Evolutionary conservation across 805 yeast genomes (phyloP).

Genomic region (Saccharomyces kudriavzevii): DNA sequence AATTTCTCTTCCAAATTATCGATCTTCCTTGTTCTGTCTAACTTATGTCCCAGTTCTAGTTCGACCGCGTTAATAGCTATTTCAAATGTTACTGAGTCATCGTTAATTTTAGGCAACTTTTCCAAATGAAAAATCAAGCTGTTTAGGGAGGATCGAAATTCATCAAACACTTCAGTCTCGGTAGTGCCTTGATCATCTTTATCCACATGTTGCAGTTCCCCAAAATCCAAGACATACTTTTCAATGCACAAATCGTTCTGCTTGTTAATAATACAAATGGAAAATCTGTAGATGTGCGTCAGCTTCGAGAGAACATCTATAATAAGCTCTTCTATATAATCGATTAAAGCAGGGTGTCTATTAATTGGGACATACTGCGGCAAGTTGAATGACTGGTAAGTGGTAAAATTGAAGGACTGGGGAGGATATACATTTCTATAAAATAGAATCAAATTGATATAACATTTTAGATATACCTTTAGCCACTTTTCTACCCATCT

Average conservation of each 20-base stretch:
- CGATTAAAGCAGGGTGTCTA: conserved; percentile 40
- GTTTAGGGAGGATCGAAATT: conserved; percentile 27
- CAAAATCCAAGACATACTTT: conserved; percentile 25
- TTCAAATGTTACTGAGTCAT: conserved; percentile 23
- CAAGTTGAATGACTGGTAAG: conserved; percentile 36
- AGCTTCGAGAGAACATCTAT: conserved; percentile 21
- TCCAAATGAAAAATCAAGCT: conserved; percentile 22
- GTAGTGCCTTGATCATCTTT: conserved; percentile 5
- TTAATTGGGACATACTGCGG: conserved; percentile 35
- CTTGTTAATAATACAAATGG: conserved; percentile 18
- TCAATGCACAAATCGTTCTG: conserved; percentile 21
- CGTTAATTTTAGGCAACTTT: conserved; percentile 17
- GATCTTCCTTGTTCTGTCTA: conserved; percentile 3
- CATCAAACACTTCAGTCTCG: conserved; percentile 27
- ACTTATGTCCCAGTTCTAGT: conserved; percentile 21
- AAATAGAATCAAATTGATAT: conserved; percentile 31
- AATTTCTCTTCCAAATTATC: conserved; percentile 9
- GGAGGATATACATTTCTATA: conserved; percentile 34
- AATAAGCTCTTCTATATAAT: conserved; percentile 32
- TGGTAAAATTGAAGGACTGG: conserved; percentile 30
- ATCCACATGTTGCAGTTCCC: conserved; percentile 24
- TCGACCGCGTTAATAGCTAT: conserved; percentile 23
- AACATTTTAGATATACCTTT: conserved; percentile 30
- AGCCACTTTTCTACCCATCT: conserved; percentile 23
- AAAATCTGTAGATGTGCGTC: conserved; percentile 16